Base-by-base conservation (phyloP, 2,329 filamentous ascomycete species). In the Arthroderma uncinatum region DNA sequence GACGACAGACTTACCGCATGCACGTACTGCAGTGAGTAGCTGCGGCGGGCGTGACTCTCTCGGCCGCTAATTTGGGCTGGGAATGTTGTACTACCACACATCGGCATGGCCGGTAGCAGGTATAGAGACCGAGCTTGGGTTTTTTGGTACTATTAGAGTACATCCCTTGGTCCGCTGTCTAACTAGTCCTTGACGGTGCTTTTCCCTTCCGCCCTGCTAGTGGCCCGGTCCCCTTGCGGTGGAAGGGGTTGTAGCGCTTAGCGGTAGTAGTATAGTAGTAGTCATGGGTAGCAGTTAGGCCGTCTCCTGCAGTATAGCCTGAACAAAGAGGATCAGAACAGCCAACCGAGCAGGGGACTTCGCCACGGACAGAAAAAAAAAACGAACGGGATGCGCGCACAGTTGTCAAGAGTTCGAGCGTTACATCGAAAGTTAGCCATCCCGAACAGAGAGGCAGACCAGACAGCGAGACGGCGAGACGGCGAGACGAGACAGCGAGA, bases 51-150 rank as follows among this genome's bases (percentile, higher is more conserved):
- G 23, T 50, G 25, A 33, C 47, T 33, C 23, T 50, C 47, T 50
- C 47, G 23, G 23, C 47, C 47, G 25, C 25, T 50, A 50, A 50
- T 50, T 30, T 50, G 47, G 47, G 47, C 28, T 33, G 47, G 47
- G 25, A 33, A 50, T 33, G 14, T 33, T 30, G 47, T 50, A 50
- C 28, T 12, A 50, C 47, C 47, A 21, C 47, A 30, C 47, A n/a
- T 50, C 47, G 47, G 47, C 14, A 30, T 50, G 25, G 23, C 47
- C 47, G 47, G 47, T 30, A 50, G 12, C 40, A 23, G 40, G 40
- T 25, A 47, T 28, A 10, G n/a, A 30, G n/a, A n/a, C 47, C 47
- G 47, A 50, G 47, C 47, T 50, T 30, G 47, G 25, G 47, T 12
- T 19, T n/a, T n/a, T 50, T 30, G 47, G 47, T 33, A 30, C 40